Evolutionary conservation across 805 yeast genomes (phyloP), one percentile per base, ranked within the genome.

Genomic region (Candida verbasci): DNA sequence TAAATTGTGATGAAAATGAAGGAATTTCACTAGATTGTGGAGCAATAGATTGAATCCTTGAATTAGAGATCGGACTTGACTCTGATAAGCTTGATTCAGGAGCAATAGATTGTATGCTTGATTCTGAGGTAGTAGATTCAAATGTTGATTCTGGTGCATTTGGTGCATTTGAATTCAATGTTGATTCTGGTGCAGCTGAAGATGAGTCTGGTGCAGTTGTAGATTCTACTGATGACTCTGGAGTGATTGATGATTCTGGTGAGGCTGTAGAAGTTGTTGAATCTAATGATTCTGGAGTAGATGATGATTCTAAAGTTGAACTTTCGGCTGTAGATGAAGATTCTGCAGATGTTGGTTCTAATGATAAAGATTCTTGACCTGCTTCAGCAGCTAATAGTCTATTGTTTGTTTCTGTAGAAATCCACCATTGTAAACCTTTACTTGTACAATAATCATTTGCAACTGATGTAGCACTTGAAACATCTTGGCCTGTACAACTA

Each of bases 401-500:
- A 3, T 31, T 6, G 16, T 31, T 12, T 9, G 34, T 31, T 5
- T 22, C 25, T n/a, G 9, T n/a, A 12, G 34, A 23, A 5, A 31
- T 31, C 34, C 34, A 31, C 34, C 34, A 31, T 17, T 24, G 27
- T 17, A 31, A 31, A 3, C 22, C 9, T 9, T 12, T 12, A 23
- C 12, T 11, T 7, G 34, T 31, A 31, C 34, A 31, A 17, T 31
- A 31, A 3, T 5, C 12, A 11, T 15, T 38, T 32, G 65, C 66
- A 41, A 51, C 46, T 20, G 53, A 38, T 8, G 62, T 52, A 31
- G 60, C 65, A 22, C 40, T 21, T 17, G 29, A 41, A 22, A 63
- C 66, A 17, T 59, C 56, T 17, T 41, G 31, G 39, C 69, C 68
- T 18, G 37, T 26, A 36, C 74, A 65, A 17, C 60, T 63, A 12